phyloP scores from a whole-genome alignment of 306 rosid species.

The Quercus mongolica region DNA sequence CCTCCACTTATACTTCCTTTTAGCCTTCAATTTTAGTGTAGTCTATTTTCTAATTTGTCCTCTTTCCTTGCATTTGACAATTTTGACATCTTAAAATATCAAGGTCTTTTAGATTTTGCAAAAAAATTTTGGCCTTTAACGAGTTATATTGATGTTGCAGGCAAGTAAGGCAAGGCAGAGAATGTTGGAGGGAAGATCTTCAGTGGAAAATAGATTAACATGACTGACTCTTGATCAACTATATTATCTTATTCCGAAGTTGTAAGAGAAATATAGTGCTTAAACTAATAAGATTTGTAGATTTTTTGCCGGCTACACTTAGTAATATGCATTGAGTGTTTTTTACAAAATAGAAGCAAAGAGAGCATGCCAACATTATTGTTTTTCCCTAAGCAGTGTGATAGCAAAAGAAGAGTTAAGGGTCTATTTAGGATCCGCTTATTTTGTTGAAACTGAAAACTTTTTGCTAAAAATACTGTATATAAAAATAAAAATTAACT shows the following conservation, averaged over 20 bases:
- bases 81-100: background rate
- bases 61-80: background rate
- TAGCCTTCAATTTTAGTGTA: background rate
- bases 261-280: background rate
- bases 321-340: too few relatives aligned
- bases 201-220: constrained; percentile 20
- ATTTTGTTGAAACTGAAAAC: too few relatives aligned
- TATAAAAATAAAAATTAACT: too few relatives aligned
- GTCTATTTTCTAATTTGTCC: background rate
- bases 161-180: constrained; percentile 52
- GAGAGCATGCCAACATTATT: too few relatives aligned
- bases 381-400: too few relatives aligned
- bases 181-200: constrained; percentile 35
- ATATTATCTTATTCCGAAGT: background rate
- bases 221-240: background rate
- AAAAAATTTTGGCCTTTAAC: background rate
- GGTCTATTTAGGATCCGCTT: too few relatives aligned
- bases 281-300: background rate
- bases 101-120: background rate
- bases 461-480: too few relatives aligned
- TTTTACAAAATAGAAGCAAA: too few relatives aligned
- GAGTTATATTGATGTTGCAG: constrained; percentile 36
- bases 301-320: background rate
- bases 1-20: background rate
- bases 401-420: too few relatives aligned